Percentiles rank a stretch among this genome's conserved stretches.
These are phyloP conservation scores for Fraxinus baroniana DNA, from an alignment of 305 asterid genomes.

Conservation along the genomic window DNA sequence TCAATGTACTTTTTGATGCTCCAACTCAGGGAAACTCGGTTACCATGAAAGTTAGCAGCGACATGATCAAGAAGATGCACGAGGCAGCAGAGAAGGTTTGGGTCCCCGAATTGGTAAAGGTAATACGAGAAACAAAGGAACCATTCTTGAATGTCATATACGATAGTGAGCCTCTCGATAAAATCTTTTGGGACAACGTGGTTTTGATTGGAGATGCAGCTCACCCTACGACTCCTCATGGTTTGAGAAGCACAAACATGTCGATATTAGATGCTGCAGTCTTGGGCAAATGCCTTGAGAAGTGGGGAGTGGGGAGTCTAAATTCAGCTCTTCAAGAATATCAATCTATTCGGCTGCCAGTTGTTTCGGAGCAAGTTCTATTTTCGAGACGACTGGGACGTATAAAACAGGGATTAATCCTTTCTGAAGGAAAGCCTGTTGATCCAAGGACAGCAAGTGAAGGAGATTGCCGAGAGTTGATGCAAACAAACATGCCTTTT, in stretches of 20 bases:
- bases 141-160: slow-evolving; percentile 81
- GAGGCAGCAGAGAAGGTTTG: slow-evolving; percentile 65
- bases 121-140: slow-evolving; percentile 58
- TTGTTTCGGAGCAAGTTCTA: slow-evolving; percentile 52
- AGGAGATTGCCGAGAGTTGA: slow-evolving; percentile 51
- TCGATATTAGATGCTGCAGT: slow-evolving; percentile 83
- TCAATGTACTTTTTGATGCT: neutral
- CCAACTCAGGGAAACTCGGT: slow-evolving; percentile 65
- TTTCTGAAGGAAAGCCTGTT: slow-evolving; percentile 39
- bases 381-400: slow-evolving; percentile 67
- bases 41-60: slow-evolving; percentile 62
- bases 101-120: slow-evolving; percentile 60
- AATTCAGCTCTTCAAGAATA: slow-evolving; percentile 59
- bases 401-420: slow-evolving; percentile 58
- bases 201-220: slow-evolving; percentile 84
- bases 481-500: slow-evolving; percentile 61
- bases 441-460: slow-evolving; percentile 44
- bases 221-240: slow-evolving; percentile 85
- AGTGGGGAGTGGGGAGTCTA: slow-evolving; percentile 48
- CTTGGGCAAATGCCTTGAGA: slow-evolving; percentile 68
- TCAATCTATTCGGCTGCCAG: slow-evolving; percentile 58
- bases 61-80: slow-evolving; percentile 56
- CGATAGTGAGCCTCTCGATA: slow-evolving; percentile 65
- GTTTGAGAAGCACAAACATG: slow-evolving; percentile 86
- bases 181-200: slow-evolving; percentile 58